Percentiles rank a stretch among this genome's conserved stretches.
Evolutionary conservation across 768 basidiomycete species (phyloP).

Genomic region (Clavulina sp.): DNA sequence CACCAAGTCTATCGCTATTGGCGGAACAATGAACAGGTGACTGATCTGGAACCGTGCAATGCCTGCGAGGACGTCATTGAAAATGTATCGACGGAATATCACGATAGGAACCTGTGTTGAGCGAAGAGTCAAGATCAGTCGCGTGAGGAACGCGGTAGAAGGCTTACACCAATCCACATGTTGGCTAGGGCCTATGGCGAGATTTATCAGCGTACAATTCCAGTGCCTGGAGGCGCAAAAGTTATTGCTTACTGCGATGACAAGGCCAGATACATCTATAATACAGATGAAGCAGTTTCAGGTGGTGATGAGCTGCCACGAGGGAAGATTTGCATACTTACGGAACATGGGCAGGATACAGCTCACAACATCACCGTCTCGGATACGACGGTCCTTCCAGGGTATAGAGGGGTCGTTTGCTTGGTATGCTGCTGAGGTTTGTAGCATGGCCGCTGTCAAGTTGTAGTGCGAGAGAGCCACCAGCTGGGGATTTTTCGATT

Average conservation of each 20-base stretch:
- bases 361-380: conserved; percentile 41
- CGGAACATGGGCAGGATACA: conserved; percentile 19
- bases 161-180: conserved; percentile 14
- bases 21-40: too few relatives aligned
- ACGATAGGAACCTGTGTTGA: conserved; percentile 24
- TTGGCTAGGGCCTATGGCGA: conserved; percentile 12
- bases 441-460: conserved; percentile 43
- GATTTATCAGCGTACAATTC: background rate
- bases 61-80: conserved; percentile 41
- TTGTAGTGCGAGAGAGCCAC: conserved; percentile 45
- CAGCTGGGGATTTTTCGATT: conserved; percentile 29
- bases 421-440: conserved; percentile 35
- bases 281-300: background rate
- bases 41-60: conserved; percentile 39
- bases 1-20: too few relatives aligned
- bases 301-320: background rate
- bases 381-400: conserved; percentile 25
- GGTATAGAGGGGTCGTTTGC: conserved; percentile 25
- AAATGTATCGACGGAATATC: conserved; percentile 44
- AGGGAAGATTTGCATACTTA: background rate
- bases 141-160: background rate
- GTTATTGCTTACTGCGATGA: background rate
- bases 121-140: too few relatives aligned
- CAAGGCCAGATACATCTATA: conserved; percentile 1
- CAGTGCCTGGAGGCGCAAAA: background rate